A percentile compares a stretch with the other conserved stretches of the same genome.
Conservation (phyloP, 2,329 filamentous ascomycete genomes). For the Parasarocladium wereldwijsianum region DNA sequence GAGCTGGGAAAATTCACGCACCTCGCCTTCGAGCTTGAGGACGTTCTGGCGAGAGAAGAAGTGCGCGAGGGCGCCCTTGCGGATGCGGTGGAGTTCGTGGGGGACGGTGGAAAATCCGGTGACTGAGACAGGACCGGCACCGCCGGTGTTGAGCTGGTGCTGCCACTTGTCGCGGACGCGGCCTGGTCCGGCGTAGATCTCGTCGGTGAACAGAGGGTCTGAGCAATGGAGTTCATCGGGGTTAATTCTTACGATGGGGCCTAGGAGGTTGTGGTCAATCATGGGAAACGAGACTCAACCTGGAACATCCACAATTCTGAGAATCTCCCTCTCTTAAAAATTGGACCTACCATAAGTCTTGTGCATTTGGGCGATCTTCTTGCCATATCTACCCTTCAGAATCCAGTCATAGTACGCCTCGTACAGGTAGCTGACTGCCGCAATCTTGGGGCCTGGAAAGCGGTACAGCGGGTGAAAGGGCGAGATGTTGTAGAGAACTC, state of each 20-base stretch:
- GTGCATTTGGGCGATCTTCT: slow-evolving; percentile 20
- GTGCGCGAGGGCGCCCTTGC: slow-evolving; percentile 14
- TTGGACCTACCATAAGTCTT: slow-evolving; percentile 19
- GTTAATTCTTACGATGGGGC: slow-evolving; percentile 23
- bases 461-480: slow-evolving; percentile 21
- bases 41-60: slow-evolving; percentile 20
- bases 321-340: too few species aligned
- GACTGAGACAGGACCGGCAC: slow-evolving; percentile 9
- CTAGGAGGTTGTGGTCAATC: too few species aligned
- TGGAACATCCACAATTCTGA: too few species aligned
- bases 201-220: slow-evolving; percentile 20
- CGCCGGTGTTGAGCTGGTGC: slow-evolving; percentile 12
- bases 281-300: too few species aligned
- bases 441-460: slow-evolving; percentile 22
- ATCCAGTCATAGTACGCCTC: slow-evolving; percentile 24
- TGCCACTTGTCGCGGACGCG: slow-evolving; percentile 14
- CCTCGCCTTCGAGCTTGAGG: slow-evolving; percentile 13
- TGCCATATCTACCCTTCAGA: slow-evolving; percentile 18
- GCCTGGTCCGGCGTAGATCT: slow-evolving; percentile 18
- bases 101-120: slow-evolving; percentile 11
- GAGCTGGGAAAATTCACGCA: slow-evolving; percentile 11
- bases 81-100: slow-evolving; percentile 18
- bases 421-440: slow-evolving; percentile 19
- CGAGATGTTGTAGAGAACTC: slow-evolving; percentile 21
- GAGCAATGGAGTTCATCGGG: slow-evolving; percentile 24